Evolutionary conservation across 768 basidiomycete species (phyloP).

Genomic region (Boletellus sp.): DNA sequence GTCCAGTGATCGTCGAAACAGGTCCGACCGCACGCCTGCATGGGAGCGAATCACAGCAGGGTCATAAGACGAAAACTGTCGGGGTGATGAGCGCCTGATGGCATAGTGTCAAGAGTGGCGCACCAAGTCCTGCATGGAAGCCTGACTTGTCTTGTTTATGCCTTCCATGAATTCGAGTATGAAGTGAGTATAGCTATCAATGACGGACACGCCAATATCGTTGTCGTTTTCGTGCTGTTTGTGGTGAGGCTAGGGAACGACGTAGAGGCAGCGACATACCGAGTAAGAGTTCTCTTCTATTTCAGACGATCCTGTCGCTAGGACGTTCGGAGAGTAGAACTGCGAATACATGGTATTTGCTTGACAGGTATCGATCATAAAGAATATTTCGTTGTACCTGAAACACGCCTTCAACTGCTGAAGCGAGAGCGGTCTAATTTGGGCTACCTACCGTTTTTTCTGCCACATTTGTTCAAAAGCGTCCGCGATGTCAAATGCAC

Average conservation of each 20-base stretch:
- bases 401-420: constrained; percentile 31
- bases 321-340: constrained; percentile 89
- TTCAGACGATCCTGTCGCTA: constrained; percentile 84
- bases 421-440: background rate
- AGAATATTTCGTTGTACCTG: constrained; percentile 89
- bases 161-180: constrained; percentile 88
- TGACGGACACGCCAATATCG: constrained; percentile 93
- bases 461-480: constrained; percentile 99
- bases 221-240: constrained; percentile 85
- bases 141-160: constrained; percentile 84
- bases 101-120: constrained; percentile 24
- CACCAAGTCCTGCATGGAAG: constrained; percentile 80
- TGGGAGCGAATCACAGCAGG: constrained; percentile 72
- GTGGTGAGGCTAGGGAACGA: background rate
- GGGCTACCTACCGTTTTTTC: constrained; percentile 69
- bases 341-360: constrained; percentile 94
- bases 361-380: constrained; percentile 98
- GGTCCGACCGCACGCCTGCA: constrained; percentile 83
- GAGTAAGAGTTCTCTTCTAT: constrained; percentile 92
- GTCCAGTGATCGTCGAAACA: constrained; percentile 68
- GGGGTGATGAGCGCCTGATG: constrained; percentile 7
- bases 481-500: constrained; percentile 95
- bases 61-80: constrained; percentile 81
- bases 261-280: constrained; percentile 41
- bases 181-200: constrained; percentile 92